Evolutionary conservation across 345 rosid genomes (phyloP).

Genomic region (Lepidium africanum): DNA sequence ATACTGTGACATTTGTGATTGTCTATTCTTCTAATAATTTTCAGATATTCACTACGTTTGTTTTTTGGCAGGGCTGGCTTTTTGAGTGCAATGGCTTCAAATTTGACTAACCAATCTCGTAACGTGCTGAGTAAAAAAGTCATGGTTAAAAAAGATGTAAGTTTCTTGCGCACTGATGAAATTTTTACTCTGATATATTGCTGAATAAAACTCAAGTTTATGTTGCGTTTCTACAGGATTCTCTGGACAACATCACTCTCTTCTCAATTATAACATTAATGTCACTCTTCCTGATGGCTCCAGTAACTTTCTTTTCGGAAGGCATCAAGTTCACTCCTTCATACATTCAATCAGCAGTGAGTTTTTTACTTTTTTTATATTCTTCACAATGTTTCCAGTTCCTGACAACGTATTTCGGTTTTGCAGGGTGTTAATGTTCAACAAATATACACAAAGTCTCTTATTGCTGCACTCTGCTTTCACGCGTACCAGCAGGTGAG

Average conservation of each 20-base stretch:
- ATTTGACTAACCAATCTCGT: constrained; percentile 79
- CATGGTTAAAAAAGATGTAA: constrained; percentile 95
- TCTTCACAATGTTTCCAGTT: background rate
- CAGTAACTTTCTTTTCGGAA: constrained; percentile 69
- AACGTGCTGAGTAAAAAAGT: constrained; percentile 91
- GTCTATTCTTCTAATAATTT: background rate
- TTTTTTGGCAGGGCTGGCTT: constrained; percentile 63
- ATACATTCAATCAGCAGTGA: constrained; percentile 73
- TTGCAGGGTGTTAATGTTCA: constrained; percentile 69
- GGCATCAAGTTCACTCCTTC: constrained; percentile 91
- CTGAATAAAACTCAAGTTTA: background rate
- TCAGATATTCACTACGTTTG: background rate
- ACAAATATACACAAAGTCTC: constrained; percentile 51
- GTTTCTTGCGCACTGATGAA: constrained; percentile 3
- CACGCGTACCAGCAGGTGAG: constrained; percentile 98
- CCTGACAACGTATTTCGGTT: constrained; percentile 19
- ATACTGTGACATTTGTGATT: background rate
- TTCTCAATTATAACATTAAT: constrained; percentile 95
- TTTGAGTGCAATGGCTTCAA: constrained; percentile 91
- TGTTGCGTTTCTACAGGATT: constrained; percentile 47
- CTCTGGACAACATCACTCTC: constrained; percentile 94
- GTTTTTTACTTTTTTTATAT: constrained; percentile 26
- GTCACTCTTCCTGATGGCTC: constrained; percentile 82
- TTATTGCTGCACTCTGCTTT: constrained; percentile 82
- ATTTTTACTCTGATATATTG: background rate